A percentile compares a stretch with the other conserved stretches of the same genome.
phyloP scores from a whole-genome alignment of 352 stramenopile genomes.

The Globisporangium solare region DNA sequence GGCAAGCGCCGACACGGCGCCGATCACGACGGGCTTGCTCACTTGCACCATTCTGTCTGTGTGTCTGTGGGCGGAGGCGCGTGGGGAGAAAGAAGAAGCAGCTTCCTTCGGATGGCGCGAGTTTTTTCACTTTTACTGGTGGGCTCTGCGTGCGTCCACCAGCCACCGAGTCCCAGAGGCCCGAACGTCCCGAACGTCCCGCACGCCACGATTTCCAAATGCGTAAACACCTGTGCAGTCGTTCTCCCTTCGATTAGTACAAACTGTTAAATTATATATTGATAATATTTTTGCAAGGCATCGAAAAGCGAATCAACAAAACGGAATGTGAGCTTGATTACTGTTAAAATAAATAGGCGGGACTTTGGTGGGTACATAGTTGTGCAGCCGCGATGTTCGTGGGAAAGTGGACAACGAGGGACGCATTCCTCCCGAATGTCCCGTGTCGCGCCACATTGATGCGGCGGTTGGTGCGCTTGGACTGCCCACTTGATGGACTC shows the following conservation, averaged over 20 bases:
- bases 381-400: no score
- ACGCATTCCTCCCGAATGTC: constrained; percentile 8
- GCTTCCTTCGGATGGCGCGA: constrained; percentile 4
- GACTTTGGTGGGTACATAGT: no score
- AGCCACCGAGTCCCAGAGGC: background rate
- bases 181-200: background rate
- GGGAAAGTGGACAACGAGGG: background rate
- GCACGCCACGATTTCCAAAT: background rate
- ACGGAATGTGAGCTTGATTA: no score
- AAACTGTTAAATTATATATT: no score
- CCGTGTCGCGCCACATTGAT: background rate
- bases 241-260: no score
- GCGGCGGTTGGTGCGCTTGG: background rate
- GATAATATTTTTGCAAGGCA: no score
- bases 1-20: constrained; percentile 56
- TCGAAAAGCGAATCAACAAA: no score
- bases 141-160: constrained; percentile 5
- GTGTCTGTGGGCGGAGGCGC: background rate
- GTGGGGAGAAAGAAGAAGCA: no score
- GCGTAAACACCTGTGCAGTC: background rate
- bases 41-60: constrained; percentile 47
- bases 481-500: background rate
- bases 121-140: constrained; percentile 5
- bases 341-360: background rate
- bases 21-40: constrained; percentile 77